Evolutionary conservation across 1,139 yeast species (phyloP), one percentile per base, ranked within the genome.

Genomic region (Saccharomycopsis hybrid): DNA sequence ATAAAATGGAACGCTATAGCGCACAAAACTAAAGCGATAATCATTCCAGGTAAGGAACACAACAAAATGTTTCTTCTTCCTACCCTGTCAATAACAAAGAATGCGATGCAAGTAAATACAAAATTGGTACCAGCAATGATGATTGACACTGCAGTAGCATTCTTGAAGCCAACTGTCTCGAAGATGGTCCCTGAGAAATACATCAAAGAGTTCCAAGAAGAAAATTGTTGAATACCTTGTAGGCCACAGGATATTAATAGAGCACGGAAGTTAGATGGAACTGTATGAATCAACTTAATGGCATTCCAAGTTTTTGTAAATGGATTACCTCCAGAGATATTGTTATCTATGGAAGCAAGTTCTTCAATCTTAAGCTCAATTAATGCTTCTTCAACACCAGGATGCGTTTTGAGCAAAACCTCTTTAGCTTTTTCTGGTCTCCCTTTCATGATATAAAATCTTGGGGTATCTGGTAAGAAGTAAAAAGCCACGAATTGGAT

Each of bases 91-190:
- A 90, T 88, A 54, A 87, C 77, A 64, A 85, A 77, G 65, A 88
- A 82, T 2, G 97, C 96, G 42, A 85, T 71, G 39, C 81, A 69
- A 1, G 97, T 89, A 67, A 89, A 85, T 32, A 87, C 76, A 62
- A 89, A 89, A 69, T 89, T 90, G 1, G 97, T 87, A 54, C 92
- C 97, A n/a, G 97, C 94, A 58, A 90, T 80, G 57, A 90, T 82
- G 58, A 89, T 80, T 2, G 96, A 88, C n/a, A 89, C 96, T 1
- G 96, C 95, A 27, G 95, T 84, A 5, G 97, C 76, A 63, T 88
- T 80, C 55, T 77, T 60, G 65, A 89, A 90, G 1, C 97, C 97
- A 52, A 87, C 86, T 41, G 90, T 81, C 65, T 86, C 82, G 65
- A 90, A 90, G 57, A 90, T 82, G 1, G 96, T 88, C 38, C 95